Base-by-base conservation (phyloP, 139 green algal genomes). In the Haematococcus lacustris region DNA sequence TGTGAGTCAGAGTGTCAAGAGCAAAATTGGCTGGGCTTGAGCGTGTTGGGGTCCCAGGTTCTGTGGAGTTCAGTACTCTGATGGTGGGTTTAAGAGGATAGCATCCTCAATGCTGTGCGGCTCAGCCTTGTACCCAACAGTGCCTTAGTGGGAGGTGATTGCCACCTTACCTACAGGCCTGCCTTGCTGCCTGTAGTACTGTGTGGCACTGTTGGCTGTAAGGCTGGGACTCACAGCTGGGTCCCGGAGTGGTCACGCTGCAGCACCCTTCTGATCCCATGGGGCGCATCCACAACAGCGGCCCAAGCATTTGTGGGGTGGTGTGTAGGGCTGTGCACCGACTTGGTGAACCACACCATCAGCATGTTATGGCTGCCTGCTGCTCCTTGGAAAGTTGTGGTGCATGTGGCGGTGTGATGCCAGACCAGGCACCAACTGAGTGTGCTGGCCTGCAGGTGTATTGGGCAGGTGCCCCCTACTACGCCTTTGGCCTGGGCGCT, bases 401-500 rank as follows among this genome's bases (percentile, higher is more conserved):
- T 53, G 17, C 43, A 53, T 53, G 43, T 53, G n/a, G n/a, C n/a
- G n/a, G n/a, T n/a, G n/a, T n/a, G n/a, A n/a, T n/a, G n/a, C n/a
- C n/a, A n/a, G n/a, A n/a, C n/a, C n/a, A n/a, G n/a, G n/a, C n/a
- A n/a, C n/a, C n/a, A n/a, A n/a, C n/a, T n/a, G n/a, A n/a, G n/a
- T n/a, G n/a, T n/a, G n/a, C n/a, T n/a, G n/a, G 43, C 17, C 13
- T 32, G 37, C 75, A 87, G 70, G 84, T 89, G 1, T 98, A 98
- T 79, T 98, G 94, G 94, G 43, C 26, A 9, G 74, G 75, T 37
- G 23, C 23, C 33, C 80, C 83, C 0, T 98, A 88, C 75, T 89
- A 95, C 77, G 95, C 75, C 13, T 97, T 97, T 78, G 95, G 95
- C 50, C 43, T 98, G 32, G 92, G 94, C 0, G 89, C 91, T 2